phyloP scores from a whole-genome alignment of 495 filamentous ascomycete genomes.

The Aspergillus asperescens region DNA sequence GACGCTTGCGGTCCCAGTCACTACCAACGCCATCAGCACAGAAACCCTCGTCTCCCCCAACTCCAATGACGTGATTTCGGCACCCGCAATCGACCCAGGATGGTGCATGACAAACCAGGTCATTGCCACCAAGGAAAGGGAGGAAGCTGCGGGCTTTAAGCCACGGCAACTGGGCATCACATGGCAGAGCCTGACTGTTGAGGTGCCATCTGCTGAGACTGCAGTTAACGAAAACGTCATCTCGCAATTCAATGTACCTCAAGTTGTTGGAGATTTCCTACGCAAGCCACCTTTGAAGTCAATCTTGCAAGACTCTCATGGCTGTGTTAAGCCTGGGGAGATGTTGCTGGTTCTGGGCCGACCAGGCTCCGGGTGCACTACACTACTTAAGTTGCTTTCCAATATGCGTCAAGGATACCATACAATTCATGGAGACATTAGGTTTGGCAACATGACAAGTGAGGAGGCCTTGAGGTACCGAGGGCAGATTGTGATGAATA shows the following conservation, averaged over 20 bases:
- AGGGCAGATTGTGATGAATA: slow-evolving; percentile 66
- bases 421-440: slow-evolving; percentile 28
- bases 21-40: no score
- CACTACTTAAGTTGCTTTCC: slow-evolving; percentile 57
- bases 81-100: no score
- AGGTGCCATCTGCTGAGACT: slow-evolving; percentile 40
- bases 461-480: slow-evolving; percentile 55
- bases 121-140: slow-evolving; percentile 38
- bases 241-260: slow-evolving; percentile 54
- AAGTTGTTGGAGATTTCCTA: slow-evolving; percentile 33
- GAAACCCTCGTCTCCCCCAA: no score
- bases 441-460: slow-evolving; percentile 19
- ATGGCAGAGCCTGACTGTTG: slow-evolving; percentile 46
- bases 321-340: slow-evolving; percentile 51
- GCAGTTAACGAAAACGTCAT: slow-evolving; percentile 46
- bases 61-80: no score
- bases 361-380: slow-evolving; percentile 43
- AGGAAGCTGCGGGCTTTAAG: slow-evolving; percentile 43
- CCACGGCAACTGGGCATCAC: slow-evolving; percentile 50
- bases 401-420: slow-evolving; percentile 58
- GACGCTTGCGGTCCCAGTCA: no score
- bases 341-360: slow-evolving; percentile 45
- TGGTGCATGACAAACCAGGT: slow-evolving; percentile 38
- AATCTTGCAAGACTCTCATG: slow-evolving; percentile 40
- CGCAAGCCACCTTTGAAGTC: slow-evolving; percentile 33